These are phyloP conservation scores for Balamuthia mandrillaris DNA, from an alignment of 208 protist species.

Conservation along the genomic window DNA sequence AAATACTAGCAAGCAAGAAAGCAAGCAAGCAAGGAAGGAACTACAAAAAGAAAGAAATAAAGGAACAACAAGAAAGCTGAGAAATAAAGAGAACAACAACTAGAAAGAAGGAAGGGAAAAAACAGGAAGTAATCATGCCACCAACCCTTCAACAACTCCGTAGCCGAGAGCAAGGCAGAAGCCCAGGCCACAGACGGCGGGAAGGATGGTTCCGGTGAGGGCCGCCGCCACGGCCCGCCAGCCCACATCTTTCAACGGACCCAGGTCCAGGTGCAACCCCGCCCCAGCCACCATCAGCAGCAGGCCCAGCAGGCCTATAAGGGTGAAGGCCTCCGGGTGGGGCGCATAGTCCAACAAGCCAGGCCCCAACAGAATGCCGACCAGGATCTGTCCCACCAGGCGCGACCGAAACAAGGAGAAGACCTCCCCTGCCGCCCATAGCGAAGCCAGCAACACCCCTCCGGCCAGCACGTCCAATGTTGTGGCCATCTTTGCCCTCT, in stretches of 20 bases:
- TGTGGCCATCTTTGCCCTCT: no score
- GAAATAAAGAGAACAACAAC: background rate
- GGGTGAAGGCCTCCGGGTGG: background rate
- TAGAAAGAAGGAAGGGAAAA: background rate
- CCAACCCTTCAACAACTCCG: background rate
- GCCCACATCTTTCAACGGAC: background rate
- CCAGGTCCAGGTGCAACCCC: slow-evolving; percentile 29
- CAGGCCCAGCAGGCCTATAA: background rate
- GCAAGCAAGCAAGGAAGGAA: no score
- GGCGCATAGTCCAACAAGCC: slow-evolving; percentile 5
- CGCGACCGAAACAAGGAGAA: background rate
- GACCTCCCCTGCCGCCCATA: slow-evolving; percentile 14
- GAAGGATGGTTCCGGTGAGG: background rate
- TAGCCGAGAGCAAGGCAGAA: background rate
- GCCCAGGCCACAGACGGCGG: background rate
- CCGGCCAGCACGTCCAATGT: slow-evolving; percentile 18
- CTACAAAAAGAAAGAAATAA: background rate
- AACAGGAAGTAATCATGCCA: background rate
- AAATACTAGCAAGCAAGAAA: no score
- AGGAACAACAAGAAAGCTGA: background rate
- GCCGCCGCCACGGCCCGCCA: background rate
- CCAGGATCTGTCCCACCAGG: slow-evolving; percentile 8
- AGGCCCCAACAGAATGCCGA: background rate
- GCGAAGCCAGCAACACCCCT: background rate
- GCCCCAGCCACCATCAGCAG: slow-evolving; percentile 21